Percentiles rank a stretch among this genome's conserved stretches.
Conservation (phyloP, 2,329 filamentous ascomycete genomes). For the Fusarium lyarnte region DNA sequence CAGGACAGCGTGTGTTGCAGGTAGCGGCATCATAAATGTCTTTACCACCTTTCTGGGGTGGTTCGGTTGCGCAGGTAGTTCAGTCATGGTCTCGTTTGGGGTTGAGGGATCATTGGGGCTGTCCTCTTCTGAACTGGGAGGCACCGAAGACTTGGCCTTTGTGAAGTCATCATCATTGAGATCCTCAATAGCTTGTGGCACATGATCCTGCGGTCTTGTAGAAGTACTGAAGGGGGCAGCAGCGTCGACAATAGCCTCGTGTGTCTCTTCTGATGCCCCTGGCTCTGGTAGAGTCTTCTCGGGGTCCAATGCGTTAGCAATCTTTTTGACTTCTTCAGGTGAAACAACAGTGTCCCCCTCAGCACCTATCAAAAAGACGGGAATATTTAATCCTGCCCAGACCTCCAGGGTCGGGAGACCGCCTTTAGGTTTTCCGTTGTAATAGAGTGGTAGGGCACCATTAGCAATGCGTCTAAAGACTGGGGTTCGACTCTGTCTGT, state of each 20-base stretch:
- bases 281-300: slow-evolving; percentile 9
- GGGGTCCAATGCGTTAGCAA: slow-evolving; percentile 58
- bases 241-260: slow-evolving; percentile 53
- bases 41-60: slow-evolving; percentile 68
- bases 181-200: slow-evolving; percentile 50
- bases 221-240: slow-evolving; percentile 59
- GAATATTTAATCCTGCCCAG: slow-evolving; percentile 78
- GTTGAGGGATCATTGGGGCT: slow-evolving; percentile 58
- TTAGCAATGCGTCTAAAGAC: slow-evolving; percentile 85
- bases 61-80: slow-evolving; percentile 58
- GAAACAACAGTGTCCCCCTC: slow-evolving; percentile 80
- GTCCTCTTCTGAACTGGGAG: slow-evolving; percentile 48
- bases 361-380: slow-evolving; percentile 82
- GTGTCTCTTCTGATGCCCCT: slow-evolving; percentile 40
- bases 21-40: slow-evolving; percentile 75
- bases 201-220: slow-evolving; percentile 42
- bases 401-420: slow-evolving; percentile 75
- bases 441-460: slow-evolving; percentile 72
- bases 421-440: slow-evolving; percentile 61
- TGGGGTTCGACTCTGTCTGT: slow-evolving; percentile 82
- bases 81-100: slow-evolving; percentile 53
- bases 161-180: slow-evolving; percentile 41
- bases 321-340: slow-evolving; percentile 74
- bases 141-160: slow-evolving; percentile 31
- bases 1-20: slow-evolving; percentile 84